These are phyloP conservation scores for Curvularia sp. DNA, from an alignment of 2,329 filamentous ascomycete species.

Conservation along the genomic window DNA sequence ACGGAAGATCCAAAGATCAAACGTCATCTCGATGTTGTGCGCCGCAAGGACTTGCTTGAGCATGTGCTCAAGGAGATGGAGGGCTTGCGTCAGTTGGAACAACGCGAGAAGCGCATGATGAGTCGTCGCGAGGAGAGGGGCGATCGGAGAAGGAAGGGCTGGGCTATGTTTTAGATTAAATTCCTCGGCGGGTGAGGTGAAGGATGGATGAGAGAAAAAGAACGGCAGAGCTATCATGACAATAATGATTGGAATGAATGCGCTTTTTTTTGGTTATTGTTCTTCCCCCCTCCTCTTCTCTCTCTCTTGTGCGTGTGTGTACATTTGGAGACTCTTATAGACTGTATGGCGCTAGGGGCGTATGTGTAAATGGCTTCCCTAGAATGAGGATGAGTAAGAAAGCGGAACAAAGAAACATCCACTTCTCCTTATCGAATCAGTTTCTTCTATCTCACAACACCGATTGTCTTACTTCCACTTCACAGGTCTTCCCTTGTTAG, in stretches of 20 bases:
- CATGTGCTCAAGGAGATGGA: conserved; percentile 96
- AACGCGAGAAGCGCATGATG: conserved; percentile 66
- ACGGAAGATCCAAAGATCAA: conserved; percentile 91
- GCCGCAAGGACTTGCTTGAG: conserved; percentile 90
- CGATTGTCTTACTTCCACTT: no score
- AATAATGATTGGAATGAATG: background rate
- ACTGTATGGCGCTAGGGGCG: conserved; percentile 18
- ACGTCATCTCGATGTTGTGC: conserved; percentile 88
- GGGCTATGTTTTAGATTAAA: conserved; percentile 40
- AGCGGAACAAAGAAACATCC: background rate
- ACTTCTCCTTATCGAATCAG: background rate
- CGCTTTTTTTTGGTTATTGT: background rate
- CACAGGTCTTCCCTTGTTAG: background rate
- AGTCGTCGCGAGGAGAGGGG: conserved; percentile 31
- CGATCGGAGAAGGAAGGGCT: conserved; percentile 39
- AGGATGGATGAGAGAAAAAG: background rate
- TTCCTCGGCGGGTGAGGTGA: background rate
- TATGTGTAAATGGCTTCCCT: background rate
- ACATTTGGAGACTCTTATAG: conserved; percentile 6
- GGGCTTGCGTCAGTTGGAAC: conserved; percentile 82
- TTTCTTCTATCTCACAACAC: background rate
- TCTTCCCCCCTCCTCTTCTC: no score
- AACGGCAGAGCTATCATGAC: background rate
- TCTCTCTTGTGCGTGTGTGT: background rate
- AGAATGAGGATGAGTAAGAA: background rate